phyloP scores from a whole-genome alignment of 192 early-diverging fungal species.

The Dissophora globulifera region DNA sequence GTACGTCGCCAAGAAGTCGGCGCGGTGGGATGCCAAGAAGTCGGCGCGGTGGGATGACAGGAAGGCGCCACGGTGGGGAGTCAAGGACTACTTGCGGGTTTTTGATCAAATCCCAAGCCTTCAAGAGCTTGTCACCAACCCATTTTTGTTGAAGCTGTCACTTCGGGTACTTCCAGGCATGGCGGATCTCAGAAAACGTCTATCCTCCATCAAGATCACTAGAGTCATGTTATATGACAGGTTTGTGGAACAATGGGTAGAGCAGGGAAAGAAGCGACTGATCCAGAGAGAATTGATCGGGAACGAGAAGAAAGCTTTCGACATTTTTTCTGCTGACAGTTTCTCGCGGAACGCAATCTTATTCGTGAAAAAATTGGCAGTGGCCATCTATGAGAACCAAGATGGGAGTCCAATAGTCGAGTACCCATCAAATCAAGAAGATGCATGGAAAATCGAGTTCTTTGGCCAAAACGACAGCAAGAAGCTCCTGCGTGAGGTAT shows the following conservation, averaged over 20 bases:
- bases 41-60: no score
- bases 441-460: background rate
- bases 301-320: background rate
- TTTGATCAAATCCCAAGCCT: constrained; percentile 3
- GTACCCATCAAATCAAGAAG: background rate
- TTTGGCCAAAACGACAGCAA: background rate
- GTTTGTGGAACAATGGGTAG: constrained; percentile 10
- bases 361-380: background rate
- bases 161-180: constrained; percentile 1
- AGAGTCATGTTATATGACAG: constrained; percentile 1
- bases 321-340: background rate
- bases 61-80: no score
- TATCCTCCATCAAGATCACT: background rate
- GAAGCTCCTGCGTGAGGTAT: background rate
- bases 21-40: background rate
- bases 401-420: background rate
- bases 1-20: background rate
- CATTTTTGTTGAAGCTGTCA: constrained; percentile 12
- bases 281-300: background rate
- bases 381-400: background rate
- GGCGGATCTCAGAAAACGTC: background rate
- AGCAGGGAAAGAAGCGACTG: background rate
- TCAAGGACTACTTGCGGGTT: background rate
- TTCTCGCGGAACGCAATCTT: background rate
- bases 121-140: constrained; percentile 14